Conservation (phyloP, 1,139 yeast genomes). For the Hanseniaspora sp. region DNA sequence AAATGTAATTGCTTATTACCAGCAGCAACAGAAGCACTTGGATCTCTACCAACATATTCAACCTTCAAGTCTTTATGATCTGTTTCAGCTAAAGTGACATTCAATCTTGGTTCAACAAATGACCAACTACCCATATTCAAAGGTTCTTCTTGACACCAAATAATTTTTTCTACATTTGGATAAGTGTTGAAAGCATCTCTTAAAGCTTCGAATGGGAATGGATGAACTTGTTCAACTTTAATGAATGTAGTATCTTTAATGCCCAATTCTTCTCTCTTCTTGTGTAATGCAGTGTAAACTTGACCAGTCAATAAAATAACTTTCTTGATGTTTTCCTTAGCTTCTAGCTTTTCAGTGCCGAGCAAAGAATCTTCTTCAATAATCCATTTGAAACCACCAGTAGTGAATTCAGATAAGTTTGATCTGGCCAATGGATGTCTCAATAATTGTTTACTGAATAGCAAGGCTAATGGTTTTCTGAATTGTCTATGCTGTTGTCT, state of each 20-base stretch:
- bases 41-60: constrained; percentile 96
- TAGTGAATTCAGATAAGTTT: constrained; percentile 69
- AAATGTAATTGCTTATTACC: constrained; percentile 84
- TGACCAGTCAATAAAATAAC: constrained; percentile 82
- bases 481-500: constrained; percentile 99
- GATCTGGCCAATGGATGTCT: constrained; percentile 98
- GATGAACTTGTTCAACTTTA: constrained; percentile 89
- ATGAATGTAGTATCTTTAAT: constrained; percentile 79
- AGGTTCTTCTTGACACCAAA: constrained; percentile 99
- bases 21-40: constrained; percentile 96
- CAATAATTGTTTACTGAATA: constrained; percentile 87
- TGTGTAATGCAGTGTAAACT: constrained; percentile 83
- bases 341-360: constrained; percentile 44
- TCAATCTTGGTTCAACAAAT: constrained; percentile 69
- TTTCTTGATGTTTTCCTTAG: constrained; percentile 79
- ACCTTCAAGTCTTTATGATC: constrained; percentile 46
- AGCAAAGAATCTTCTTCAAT: constrained; percentile 85
- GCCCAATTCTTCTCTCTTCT: constrained; percentile 67
- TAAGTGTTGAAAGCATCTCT: constrained; percentile 72
- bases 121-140: constrained; percentile 91
- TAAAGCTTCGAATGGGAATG: constrained; percentile 96
- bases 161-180: constrained; percentile 77
- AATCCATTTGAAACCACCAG: constrained; percentile 87
- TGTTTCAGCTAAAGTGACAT: constrained; percentile 65
- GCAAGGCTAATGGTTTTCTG: constrained; percentile 83